Base-by-base conservation (phyloP, 345 rosid species). In the Eucalyptus leucophloia region DNA sequence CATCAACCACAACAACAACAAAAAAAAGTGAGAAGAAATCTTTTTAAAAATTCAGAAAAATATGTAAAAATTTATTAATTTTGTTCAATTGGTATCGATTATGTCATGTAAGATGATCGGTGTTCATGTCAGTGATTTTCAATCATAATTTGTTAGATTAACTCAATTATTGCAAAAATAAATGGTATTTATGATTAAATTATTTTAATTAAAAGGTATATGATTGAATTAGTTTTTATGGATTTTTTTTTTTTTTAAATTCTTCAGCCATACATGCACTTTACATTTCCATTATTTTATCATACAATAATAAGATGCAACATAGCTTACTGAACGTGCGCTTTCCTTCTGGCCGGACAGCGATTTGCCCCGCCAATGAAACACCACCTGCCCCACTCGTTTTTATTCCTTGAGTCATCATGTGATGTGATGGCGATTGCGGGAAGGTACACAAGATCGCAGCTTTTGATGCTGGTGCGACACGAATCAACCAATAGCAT, bases 21-120 rank as follows among this genome's bases (percentile, higher is more conserved):
- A 7, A 1, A 49, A 50, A 53, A 53, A 7, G 8, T 0, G 1
- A 19, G 24, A 2, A 53, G 11, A 23, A 56, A 56, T 56, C 3
- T 9, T 56, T 56, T 56, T 24, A 56, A 56, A 54, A 56, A 24
- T 9, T 56, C 13, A 56, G 0, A 56, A 56, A 56, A 21, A 53
- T 53, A 9, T 56, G 24, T 9, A 24, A 56, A 56, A 9, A 56
- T 10, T 56, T 10, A 26, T 23, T 9, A 10, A 56, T 9, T 56
- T 56, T 24, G 13, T 24, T 56, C 3, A 56, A 0, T 23, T 5
- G 0, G 0, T 10, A 56, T 56, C 2, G 1, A 26, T 24, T 26
- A 56, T 56, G 0, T 23, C 7, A 1, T 9, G 3, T 56, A 56
- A 23, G 30, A 56, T 26, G 3, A 26, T 56, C 3, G 5, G 0